A percentile compares a stretch with the other conserved stretches of the same genome.
These are phyloP conservation scores for Sicyos baderoa DNA, from an alignment of 306 rosid genomes.

Conservation along the genomic window DNA sequence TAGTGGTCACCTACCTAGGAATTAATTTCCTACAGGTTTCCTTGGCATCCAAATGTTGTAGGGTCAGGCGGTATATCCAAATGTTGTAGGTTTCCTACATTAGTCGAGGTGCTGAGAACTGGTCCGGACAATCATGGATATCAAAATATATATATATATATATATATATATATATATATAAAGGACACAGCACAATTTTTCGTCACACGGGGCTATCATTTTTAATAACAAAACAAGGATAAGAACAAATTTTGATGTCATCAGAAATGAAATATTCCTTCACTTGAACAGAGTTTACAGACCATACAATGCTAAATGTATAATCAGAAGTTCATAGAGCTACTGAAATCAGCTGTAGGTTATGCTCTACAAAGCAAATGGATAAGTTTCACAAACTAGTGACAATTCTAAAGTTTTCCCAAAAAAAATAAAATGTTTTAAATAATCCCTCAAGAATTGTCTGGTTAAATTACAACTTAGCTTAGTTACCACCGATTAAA, in stretches of 20 bases:
- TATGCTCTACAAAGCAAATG: not conserved
- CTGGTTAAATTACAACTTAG: not conserved
- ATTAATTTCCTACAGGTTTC: too few relatives aligned
- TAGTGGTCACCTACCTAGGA: too few relatives aligned
- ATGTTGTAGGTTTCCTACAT: too few relatives aligned
- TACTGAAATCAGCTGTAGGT: not conserved
- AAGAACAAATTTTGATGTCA: not conserved
- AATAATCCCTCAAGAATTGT: not conserved
- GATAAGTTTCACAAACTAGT: not conserved
- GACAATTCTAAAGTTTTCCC: not conserved
- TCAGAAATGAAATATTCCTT: not conserved
- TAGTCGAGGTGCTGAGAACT: too few relatives aligned
- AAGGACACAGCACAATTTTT: not conserved
- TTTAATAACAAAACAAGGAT: not conserved
- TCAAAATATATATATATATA: too few relatives aligned
- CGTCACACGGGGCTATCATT: not conserved
- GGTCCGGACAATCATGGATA: too few relatives aligned
- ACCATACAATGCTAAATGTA: conserved; percentile 2
- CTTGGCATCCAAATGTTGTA: too few relatives aligned
- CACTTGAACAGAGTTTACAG: not conserved
- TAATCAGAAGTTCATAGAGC: not conserved
- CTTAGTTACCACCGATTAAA: too few relatives aligned
- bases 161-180: too few relatives aligned
- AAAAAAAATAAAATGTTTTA: not conserved
- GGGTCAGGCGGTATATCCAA: too few relatives aligned